These are phyloP conservation scores for Opeltia flavorubescens DNA, from an alignment of 495 filamentous ascomycete species.

Conservation along the genomic window DNA sequence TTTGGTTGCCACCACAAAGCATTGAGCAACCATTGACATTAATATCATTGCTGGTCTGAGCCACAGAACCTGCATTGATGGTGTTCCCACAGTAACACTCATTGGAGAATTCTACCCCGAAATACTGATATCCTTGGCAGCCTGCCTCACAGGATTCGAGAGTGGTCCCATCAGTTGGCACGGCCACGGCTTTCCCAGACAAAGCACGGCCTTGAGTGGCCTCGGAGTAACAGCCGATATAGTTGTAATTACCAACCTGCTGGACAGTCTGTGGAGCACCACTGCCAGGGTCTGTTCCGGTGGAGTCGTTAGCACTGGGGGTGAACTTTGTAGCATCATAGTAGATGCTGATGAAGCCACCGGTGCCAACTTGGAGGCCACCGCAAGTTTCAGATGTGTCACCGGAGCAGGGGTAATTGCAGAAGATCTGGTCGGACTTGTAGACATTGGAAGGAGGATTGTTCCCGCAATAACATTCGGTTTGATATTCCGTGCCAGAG, in stretches of 20 bases:
- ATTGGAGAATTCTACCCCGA: conserved; percentile 23
- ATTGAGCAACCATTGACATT: conserved; percentile 16
- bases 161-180: conserved; percentile 10
- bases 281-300: neutral
- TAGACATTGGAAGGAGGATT: conserved; percentile 9
- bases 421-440: conserved; percentile 21
- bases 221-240: conserved; percentile 25
- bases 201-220: conserved; percentile 19
- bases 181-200: conserved; percentile 6
- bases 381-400: conserved; percentile 4
- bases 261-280: conserved; percentile 11
- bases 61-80: conserved; percentile 12
- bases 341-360: conserved; percentile 4
- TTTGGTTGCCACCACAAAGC: conserved; percentile 18
- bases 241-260: conserved; percentile 14
- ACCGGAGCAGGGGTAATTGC: conserved; percentile 24
- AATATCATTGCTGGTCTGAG: conserved; percentile 8
- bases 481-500: conserved; percentile 35
- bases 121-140: conserved; percentile 21
- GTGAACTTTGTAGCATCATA: conserved; percentile 6
- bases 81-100: conserved; percentile 28
- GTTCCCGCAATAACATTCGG: conserved; percentile 36
- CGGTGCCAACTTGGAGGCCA: neutral
- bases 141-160: conserved; percentile 18
- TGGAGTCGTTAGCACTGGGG: neutral